A percentile compares a stretch with the other conserved stretches of the same genome.
Evolutionary conservation across 2,329 filamentous ascomycete species (phyloP).

Genomic region (Magnaporthiopsis incrustans): DNA sequence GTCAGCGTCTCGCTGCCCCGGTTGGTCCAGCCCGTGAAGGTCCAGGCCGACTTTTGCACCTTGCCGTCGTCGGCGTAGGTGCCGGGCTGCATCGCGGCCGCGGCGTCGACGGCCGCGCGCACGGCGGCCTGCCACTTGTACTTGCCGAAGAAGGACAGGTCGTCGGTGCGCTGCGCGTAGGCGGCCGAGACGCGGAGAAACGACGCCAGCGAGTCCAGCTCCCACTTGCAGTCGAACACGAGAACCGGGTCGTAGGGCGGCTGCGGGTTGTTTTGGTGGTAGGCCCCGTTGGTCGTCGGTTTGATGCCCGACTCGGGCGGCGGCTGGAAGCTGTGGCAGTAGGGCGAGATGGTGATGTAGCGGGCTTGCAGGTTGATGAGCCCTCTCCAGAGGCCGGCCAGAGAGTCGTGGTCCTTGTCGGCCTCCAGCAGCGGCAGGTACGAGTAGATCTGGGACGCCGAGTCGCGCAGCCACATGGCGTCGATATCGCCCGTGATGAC

Average conservation of each 20-base stretch:
- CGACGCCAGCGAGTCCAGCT: conserved; percentile 78
- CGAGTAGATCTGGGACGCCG: conserved; percentile 64
- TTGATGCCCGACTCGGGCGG: conserved; percentile 64
- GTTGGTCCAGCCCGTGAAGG: conserved; percentile 64
- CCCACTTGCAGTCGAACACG: conserved; percentile 87
- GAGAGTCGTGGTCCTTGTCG: conserved; percentile 39
- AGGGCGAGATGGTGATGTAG: conserved; percentile 62
- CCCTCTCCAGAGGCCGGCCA: conserved; percentile 61
- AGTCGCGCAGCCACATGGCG: conserved; percentile 84
- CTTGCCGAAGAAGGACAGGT: conserved; percentile 48
- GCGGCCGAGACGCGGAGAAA: conserved; percentile 76
- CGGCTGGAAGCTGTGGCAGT: conserved; percentile 88
- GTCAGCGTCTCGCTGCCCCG: conserved; percentile 67
- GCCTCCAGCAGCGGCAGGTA: conserved; percentile 55
- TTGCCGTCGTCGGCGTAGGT: conserved; percentile 55
- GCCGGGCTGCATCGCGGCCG: conserved; percentile 57
- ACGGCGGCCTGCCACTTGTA: conserved; percentile 63
- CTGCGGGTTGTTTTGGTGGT: conserved; percentile 47
- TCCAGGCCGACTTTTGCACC: conserved; percentile 52
- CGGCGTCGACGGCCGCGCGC: conserved; percentile 53
- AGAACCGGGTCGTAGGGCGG: conserved; percentile 58
- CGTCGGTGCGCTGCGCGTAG: conserved; percentile 58
- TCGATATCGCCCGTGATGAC: conserved; percentile 81
- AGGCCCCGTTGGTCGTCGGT: conserved; percentile 49
- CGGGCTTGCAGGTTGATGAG: conserved; percentile 65